Evolutionary conservation across 2,329 filamentous ascomycete genomes (phyloP).

Genomic region (Magnaporthiopsis incrustans): DNA sequence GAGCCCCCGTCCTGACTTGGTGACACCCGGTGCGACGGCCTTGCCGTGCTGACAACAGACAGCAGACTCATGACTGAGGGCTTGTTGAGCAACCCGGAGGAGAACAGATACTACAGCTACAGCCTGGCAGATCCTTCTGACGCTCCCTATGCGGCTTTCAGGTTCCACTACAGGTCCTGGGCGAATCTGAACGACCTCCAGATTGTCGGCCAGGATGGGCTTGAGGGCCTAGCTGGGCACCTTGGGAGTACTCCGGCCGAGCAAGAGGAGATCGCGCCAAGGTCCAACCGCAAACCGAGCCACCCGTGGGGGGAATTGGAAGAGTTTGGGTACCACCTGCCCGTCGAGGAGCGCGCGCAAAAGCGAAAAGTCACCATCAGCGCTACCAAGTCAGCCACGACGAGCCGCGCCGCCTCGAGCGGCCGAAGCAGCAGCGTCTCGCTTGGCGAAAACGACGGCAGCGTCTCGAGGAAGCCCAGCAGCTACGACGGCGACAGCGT

Average conservation of each 20-base stretch:
- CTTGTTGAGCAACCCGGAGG: conserved; percentile 41
- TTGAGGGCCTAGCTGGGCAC: background rate
- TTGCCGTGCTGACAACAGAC: conserved; percentile 8
- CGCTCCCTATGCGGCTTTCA: conserved; percentile 43
- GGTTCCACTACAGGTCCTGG: conserved; percentile 49
- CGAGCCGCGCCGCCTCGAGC: background rate
- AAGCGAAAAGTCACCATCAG: background rate
- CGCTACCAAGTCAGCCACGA: background rate
- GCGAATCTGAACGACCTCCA: conserved; percentile 38
- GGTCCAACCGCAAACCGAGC: background rate
- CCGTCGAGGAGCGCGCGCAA: background rate
- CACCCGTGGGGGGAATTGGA: background rate
- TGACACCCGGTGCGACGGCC: background rate
- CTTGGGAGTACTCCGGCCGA: background rate
- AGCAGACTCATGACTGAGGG: conserved; percentile 44
- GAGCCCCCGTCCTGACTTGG: conserved; percentile 3
- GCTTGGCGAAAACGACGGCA: background rate
- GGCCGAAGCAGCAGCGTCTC: background rate
- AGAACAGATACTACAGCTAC: conserved; percentile 44
- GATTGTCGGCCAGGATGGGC: conserved; percentile 29
- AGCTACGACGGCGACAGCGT: background rate
- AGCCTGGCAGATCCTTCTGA: conserved; percentile 42
- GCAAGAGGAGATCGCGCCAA: too few relatives aligned
- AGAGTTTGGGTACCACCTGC: background rate
- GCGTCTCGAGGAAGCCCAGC: background rate